phyloP scores from a whole-genome alignment of 2,329 filamentous ascomycete genomes.

The Penicillium sp. region DNA sequence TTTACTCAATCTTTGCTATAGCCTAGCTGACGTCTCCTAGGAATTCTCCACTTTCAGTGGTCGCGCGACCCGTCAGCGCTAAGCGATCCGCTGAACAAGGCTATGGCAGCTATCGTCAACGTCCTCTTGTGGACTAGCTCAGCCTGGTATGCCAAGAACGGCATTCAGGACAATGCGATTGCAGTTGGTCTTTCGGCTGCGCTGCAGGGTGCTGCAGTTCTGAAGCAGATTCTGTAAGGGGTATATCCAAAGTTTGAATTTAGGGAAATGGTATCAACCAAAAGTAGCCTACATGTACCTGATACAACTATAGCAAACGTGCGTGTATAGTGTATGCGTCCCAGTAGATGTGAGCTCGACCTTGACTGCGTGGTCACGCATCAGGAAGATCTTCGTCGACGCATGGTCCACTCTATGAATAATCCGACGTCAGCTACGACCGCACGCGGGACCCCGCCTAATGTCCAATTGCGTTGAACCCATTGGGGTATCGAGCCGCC shows the following conservation, averaged over 20 bases:
- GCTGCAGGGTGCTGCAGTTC: constrained; percentile 25
- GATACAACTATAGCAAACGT: too few species aligned
- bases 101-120: constrained; percentile 27
- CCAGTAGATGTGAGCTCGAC: not conserved
- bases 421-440: constrained; percentile 41
- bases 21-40: constrained; percentile 2
- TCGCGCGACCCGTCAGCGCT: constrained; percentile 20
- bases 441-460: constrained; percentile 37
- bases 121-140: constrained; percentile 29
- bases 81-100: constrained; percentile 29
- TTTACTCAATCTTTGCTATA: not conserved
- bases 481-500: constrained; percentile 37
- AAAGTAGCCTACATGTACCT: not conserved
- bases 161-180: constrained; percentile 23
- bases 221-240: constrained; percentile 8
- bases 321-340: not conserved
- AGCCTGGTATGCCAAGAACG: constrained; percentile 30
- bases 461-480: constrained; percentile 38
- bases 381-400: constrained; percentile 4
- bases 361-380: too few species aligned
- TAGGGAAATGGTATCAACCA: not conserved
- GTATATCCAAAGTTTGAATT: not conserved
- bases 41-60: constrained; percentile 30
- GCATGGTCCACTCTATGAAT: constrained; percentile 35
- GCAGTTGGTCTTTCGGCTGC: constrained; percentile 22